Evolutionary conservation across 2,329 filamentous ascomycete genomes (phyloP), one percentile per base, ranked within the genome.

Genomic region (Knoxdaviesia capensis): DNA sequence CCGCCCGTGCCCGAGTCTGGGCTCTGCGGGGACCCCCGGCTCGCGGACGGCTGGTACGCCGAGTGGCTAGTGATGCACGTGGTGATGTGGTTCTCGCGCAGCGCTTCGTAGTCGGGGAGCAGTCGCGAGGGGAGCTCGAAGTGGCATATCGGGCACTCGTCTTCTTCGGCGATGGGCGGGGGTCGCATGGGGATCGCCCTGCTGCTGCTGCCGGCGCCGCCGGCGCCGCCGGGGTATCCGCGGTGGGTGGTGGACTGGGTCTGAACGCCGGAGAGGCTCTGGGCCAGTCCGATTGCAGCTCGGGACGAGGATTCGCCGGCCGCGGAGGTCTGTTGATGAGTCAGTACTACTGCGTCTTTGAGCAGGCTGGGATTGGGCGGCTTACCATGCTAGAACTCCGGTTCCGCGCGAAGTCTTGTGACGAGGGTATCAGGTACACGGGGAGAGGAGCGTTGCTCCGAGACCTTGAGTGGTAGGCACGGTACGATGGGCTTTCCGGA

Each of bases 81-180:
- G 31, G 60, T 64, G 44, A 80, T 74, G 49, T 80, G 75, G 31
- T 61, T 55, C 50, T 75, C 71, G 32, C 74, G 66, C 8, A 69
- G 58, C 3, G 55, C 48, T 50, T 77, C 71, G 43, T 60, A 71
- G 46, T 75, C 65, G 2, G 65, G 55, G 2, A 77, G 60, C 5
- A 54, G 56, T 11, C 64, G 62, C 2, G 72, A 68, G 1, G 81
- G 80, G 4, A 86, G 64, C 56, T 85, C 79, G 34, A 64, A 59
- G 51, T 82, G 80, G 50, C 82, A 88, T 38, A 87, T 70, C 1
- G 81, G 81, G 47, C 82, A 88, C 51, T 84, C 78, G 53, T 87
- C 81, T 52, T 86, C 81, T 54, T 87, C 82, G 5, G 66, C 63
- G 51, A 71, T 65, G 43, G 68, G 71, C 1, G 61, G 65, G 7